phyloP scores from a whole-genome alignment of 345 rosid genomes.

The Linum lewisii region DNA sequence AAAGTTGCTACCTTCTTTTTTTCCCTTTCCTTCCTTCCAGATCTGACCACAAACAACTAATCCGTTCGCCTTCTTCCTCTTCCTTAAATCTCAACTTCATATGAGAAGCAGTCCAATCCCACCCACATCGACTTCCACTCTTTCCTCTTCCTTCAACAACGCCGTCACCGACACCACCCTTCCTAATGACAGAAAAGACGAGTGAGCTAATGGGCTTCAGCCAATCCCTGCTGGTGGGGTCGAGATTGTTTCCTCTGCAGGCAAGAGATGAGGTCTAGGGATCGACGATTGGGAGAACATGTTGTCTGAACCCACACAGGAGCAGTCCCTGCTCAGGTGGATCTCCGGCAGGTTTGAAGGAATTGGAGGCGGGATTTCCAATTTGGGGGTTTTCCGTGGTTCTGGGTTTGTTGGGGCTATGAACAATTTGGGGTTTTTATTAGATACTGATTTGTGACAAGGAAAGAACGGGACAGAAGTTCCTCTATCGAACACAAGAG shows the following conservation, averaged over 20 bases:
- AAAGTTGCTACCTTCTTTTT: constrained; percentile 14
- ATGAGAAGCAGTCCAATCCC: constrained; percentile 60
- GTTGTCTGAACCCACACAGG: constrained; percentile 38
- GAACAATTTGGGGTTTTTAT: constrained; percentile 44
- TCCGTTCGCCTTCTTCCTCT: constrained; percentile 6
- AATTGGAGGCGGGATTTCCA: constrained; percentile 39
- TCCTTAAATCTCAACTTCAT: constrained; percentile 26
- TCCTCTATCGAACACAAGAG: too few species aligned
- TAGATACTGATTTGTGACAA: too few species aligned
- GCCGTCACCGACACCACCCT: constrained; percentile 17
- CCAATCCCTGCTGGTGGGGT: constrained; percentile 25
- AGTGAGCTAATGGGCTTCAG: constrained; percentile 38
- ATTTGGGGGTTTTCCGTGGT: constrained; percentile 15
- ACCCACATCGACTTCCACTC: constrained; percentile 54
- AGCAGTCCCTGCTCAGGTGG: constrained; percentile 37
- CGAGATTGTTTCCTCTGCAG: constrained; percentile 22
- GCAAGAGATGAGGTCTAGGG: constrained; percentile 35
- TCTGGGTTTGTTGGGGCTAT: constrained; percentile 20
- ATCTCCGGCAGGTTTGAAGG: constrained; percentile 40
- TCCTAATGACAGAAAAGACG: constrained; percentile 26
- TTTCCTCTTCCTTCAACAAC: constrained; percentile 50
- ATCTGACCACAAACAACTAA: constrained; percentile 10
- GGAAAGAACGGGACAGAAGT: too few species aligned
- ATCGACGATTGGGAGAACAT: constrained; percentile 44
- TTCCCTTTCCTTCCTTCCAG: not conserved